Evolutionary conservation across 1,139 yeast species (phyloP).

Genomic region (Pichia sp.): DNA sequence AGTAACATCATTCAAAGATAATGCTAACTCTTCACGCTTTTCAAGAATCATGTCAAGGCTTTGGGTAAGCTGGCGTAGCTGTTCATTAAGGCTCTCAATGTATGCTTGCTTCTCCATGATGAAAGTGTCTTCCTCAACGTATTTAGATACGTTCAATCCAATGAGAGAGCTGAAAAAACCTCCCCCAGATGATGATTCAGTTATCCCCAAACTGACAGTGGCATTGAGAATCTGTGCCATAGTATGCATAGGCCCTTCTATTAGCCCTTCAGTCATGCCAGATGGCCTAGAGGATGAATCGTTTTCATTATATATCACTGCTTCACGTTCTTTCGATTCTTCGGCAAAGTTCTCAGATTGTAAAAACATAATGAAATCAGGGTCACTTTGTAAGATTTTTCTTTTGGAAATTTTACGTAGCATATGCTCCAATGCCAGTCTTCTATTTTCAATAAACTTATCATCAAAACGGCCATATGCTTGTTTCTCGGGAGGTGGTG

Average conservation of each 20-base stretch:
- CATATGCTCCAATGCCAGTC: conserved; percentile 88
- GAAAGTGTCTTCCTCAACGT: conserved; percentile 73
- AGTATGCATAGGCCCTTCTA: conserved; percentile 16
- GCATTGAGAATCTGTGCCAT: conserved; percentile 27
- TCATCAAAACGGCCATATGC: conserved; percentile 79
- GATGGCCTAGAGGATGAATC: not conserved
- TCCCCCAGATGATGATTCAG: conserved; percentile 27
- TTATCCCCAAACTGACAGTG: conserved; percentile 28
- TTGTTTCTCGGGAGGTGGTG: conserved; percentile 97
- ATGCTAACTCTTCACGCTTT: conserved; percentile 69
- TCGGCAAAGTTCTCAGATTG: conserved; percentile 62
- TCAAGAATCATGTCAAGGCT: conserved; percentile 68
- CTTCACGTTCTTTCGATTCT: conserved; percentile 60
- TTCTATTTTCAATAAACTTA: conserved; percentile 78
- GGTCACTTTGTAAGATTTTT: conserved; percentile 55
- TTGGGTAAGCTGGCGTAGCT: conserved; percentile 60
- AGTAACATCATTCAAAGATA: conserved; percentile 59
- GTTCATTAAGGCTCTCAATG: conserved; percentile 66
- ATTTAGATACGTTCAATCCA: conserved; percentile 47
- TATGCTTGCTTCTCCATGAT: conserved; percentile 63
- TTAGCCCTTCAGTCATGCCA: not conserved
- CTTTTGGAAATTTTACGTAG: conserved; percentile 56
- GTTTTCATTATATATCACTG: conserved; percentile 17
- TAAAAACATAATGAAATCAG: conserved; percentile 71
- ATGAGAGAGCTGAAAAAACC: conserved; percentile 64